Evolutionary conservation across 2,329 filamentous ascomycete species (phyloP).

Genomic region (Aspergillus ustus): DNA sequence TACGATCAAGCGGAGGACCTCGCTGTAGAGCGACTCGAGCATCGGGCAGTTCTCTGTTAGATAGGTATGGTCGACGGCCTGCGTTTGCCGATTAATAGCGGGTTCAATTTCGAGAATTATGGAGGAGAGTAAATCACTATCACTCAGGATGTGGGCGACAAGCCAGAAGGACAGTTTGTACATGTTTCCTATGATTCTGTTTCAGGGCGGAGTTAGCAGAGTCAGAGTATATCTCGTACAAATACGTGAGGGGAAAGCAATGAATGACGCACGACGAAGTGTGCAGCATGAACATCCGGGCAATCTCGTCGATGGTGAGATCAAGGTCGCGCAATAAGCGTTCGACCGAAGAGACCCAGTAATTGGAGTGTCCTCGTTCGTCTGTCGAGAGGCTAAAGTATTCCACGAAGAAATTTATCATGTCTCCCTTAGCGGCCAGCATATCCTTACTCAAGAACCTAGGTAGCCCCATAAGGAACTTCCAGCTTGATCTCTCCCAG

Average conservation of each 20-base stretch:
- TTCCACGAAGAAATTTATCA: constrained; percentile 1
- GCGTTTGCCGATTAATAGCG: neutral
- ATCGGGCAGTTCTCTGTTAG: constrained; percentile 3
- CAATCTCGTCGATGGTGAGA: constrained; percentile 3
- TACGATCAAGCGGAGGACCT: constrained; percentile 7
- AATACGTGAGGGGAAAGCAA: neutral
- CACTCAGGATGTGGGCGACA: constrained; percentile 1
- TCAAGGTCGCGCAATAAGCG: neutral
- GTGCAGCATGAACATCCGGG: constrained; percentile 8
- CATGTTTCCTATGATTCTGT: constrained; percentile 12
- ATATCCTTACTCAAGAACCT: constrained; percentile 6
- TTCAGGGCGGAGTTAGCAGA: neutral
- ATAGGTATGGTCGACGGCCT: constrained; percentile 1
- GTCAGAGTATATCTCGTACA: neutral
- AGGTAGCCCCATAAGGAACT: constrained; percentile 5
- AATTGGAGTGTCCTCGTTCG: constrained; percentile 7
- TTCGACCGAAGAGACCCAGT: neutral
- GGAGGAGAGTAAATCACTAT: neutral
- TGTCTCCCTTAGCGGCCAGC: neutral
- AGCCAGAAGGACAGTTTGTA: constrained; percentile 12
- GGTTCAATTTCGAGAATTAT: constrained; percentile 4
- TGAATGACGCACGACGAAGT: constrained; percentile 4
- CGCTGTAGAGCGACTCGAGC: constrained; percentile 11
- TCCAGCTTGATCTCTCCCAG: constrained; percentile 9
- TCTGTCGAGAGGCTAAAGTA: constrained; percentile 1